Base-by-base conservation (phyloP, 1,284 basidiomycete genomes). In the Tylopilus sp. region DNA sequence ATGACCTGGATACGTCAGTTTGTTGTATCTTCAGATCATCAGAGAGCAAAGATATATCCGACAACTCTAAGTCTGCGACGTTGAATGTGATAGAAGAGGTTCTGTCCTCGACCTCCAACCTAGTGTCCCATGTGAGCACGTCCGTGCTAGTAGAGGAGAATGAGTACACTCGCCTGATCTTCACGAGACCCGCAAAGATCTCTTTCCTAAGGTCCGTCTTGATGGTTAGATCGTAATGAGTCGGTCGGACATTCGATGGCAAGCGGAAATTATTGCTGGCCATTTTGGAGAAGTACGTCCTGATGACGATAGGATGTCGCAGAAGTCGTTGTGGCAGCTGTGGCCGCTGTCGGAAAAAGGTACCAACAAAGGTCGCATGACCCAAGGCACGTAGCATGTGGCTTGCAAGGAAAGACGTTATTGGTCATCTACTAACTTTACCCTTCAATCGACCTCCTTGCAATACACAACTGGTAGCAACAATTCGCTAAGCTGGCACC, bases 191-290 rank as follows among this genome's bases (percentile, higher is more conserved):
- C 35, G 82, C 76, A 65, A 94, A 97, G 18, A 71, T 77, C 46
- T 81, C 75, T 21, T 77, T 77, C 54, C 87, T 77, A 46, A 97
- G 78, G 70, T 95, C 88, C 3, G 94, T 94, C 66, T 80, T 85
- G 70, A 95, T 75, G 43, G 82, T 85, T 46, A 96, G 70, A 60
- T 86, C 88, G 71, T 96, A 97, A 69, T 94, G 91, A 24, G 72
- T 77, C 18, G 91, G 86, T 58, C 77, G 81, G 52, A 91, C 82
- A 59, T 83, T 75, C 10, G 77, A 78, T 11, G 91, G 91, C 44
- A 95, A 80, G 58, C 91, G 83, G 69, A 85, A 90, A 54, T 82
- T 37, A 4, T 14, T 50, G 45, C 38, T 52, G 42, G 60, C 55
- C 53, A 56, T 68, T 31, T 50, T 46, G 39, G 55, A 54, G 30